Base-by-base conservation (phyloP, 805 yeast species). In the Yarrowia bubula region DNA sequence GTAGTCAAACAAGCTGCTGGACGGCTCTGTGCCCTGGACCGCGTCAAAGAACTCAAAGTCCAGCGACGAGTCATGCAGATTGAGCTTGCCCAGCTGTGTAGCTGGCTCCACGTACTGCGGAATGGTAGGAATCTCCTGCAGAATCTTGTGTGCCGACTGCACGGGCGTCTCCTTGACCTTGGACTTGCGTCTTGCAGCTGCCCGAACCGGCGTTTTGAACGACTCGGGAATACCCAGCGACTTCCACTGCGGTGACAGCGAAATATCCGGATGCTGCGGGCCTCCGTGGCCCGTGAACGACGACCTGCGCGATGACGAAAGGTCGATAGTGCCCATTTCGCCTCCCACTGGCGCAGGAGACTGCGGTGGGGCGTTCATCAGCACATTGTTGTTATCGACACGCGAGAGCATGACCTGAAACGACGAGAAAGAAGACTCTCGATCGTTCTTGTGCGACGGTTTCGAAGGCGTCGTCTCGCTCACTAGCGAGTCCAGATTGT, bases 1-100 rank as follows among this genome's bases (percentile, higher is more conserved):
- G 31, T 55, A 55, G 17, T 55, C 61, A 55, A 55, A 55, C 61
- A 58, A 22, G 6, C 41, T 43, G 50, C 15, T 58, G 51, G 51
- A 44, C 33, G 51, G 42, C 50, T 43, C 50, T 4, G 64, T 28
- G 15, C 47, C 47, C 31, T 55, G 61, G 46, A 55, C 61, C 10
- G 61, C 47, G 43, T 58, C 51, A 8, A 58, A 58, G 18, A 58
- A 58, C 50, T 58, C 64, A 43, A 58, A 58, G 43, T 58, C 51
- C 51, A 58, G 51, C 33, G 51, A 43, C 51, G 51, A 33, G 39
- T 44, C 50, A 14, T 43, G 50, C 51, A 58, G n/a, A 10, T 43
- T 43, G 13, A 58, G 32, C 64, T 44, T 58, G 8, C 64, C 64
- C 15, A 43, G n/a, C 8, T 58, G 64, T n/a, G 64, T 58, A 5